A percentile compares a stretch with the other conserved stretches of the same genome.
These are phyloP conservation scores for Prunus fruticosa DNA, from an alignment of 306 rosid species.

Conservation along the genomic window DNA sequence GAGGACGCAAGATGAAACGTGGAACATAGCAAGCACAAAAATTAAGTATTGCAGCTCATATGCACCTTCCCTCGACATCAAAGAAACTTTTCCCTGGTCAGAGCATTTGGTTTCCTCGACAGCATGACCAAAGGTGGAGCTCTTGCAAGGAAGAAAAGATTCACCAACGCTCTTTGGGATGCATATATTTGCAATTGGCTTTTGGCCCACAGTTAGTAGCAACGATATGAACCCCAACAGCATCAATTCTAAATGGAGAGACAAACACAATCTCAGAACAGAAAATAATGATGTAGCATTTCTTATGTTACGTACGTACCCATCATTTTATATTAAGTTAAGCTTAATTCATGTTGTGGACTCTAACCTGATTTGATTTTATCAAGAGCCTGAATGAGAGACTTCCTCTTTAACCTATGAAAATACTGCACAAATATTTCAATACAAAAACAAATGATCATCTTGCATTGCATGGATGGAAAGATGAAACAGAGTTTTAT, in stretches of 20 bases:
- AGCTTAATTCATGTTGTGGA: not conserved
- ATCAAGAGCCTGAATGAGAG: conserved; percentile 50
- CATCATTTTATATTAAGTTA: too few relatives aligned
- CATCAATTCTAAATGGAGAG: conserved; percentile 38
- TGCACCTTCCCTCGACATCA: conserved; percentile 42
- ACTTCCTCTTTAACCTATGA: conserved; percentile 32
- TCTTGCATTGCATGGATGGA: too few relatives aligned
- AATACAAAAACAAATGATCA: too few relatives aligned
- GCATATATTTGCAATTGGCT: conserved; percentile 45
- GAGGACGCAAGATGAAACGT: conserved; percentile 43
- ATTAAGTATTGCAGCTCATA: conserved; percentile 41
- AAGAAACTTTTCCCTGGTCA: conserved; percentile 39
- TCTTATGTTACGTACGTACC: too few relatives aligned
- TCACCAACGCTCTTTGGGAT: conserved; percentile 38
- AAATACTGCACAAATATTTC: conserved; percentile 34
- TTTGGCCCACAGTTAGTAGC: conserved; percentile 40
- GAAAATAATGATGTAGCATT: too few relatives aligned
- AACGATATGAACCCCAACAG: conserved; percentile 52
- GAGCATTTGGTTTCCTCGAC: conserved; percentile 44
- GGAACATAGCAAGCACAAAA: conserved; percentile 42
- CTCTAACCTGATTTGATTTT: conserved; percentile 47
- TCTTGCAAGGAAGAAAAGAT: conserved; percentile 44
- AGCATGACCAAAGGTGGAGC: not conserved
- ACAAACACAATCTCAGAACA: too few relatives aligned
- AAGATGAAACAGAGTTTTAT: not conserved